Base-by-base conservation (phyloP, 371 early-diverging fungal species). In the Apophysomyces elegans region DNA sequence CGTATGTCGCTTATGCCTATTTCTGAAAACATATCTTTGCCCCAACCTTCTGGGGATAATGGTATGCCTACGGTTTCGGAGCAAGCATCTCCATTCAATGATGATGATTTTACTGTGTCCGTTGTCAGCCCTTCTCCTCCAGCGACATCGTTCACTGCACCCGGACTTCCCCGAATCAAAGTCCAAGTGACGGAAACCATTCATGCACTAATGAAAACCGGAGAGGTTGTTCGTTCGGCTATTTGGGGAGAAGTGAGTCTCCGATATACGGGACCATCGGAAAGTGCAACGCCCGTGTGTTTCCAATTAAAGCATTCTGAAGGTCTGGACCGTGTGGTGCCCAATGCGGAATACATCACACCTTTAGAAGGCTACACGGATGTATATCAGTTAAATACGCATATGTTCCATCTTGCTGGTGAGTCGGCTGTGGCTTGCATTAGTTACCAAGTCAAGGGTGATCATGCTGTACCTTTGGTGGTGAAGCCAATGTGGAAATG, bases 401-500 rank as follows among this genome's bases (percentile, higher is more conserved):
- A 73, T 56, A 73, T 76, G 61, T 70, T 79, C 61, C 62, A 69
- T 21, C 63, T 64, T 39, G 72, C 73, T 16, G 72, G 66, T 8
- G 78, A 74, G 0, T 72, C 56, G 26, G 37, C 68, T 1, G 63
- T 75, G 16, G 57, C 68, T 3, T 78, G 80, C 50, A 58, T 85
- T 18, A 87, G 83, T 65, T 85, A 86, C 44, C 80, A 81, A 56
- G 68, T 72, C 47, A 72, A 67, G 43, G 59, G 69, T 2, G 77
- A 77, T 11, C 63, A 72, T 1, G 66, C 70, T 58, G 62, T 18
- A 21, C 82, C 84, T 4, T 61, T 85, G 39, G 59, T 78, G 36
- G 66, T 84, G 12, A 81, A 80, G 14, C 85, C 86, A 2, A 78
- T 84, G 56, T 87, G 88, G 88, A 87, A 84, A 66, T 83, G 83